Conservation (phyloP, 1,284 basidiomycete genomes). For the Peniophora sp. region DNA sequence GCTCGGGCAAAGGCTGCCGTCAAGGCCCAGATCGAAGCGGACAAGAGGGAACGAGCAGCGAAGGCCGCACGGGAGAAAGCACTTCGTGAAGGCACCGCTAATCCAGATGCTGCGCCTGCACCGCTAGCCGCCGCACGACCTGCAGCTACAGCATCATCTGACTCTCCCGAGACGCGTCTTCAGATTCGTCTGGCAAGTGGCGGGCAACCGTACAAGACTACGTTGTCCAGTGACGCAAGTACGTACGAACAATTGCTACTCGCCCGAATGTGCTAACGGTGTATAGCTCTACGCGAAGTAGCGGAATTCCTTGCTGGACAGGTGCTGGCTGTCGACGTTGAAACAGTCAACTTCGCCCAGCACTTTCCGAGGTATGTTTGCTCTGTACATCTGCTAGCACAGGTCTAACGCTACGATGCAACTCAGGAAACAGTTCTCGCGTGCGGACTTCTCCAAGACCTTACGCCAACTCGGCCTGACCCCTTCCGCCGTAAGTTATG, state of each 20-base stretch:
- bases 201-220: slow-evolving; percentile 74
- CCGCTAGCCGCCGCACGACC: slow-evolving; percentile 28
- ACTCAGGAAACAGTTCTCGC: slow-evolving; percentile 61
- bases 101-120: slow-evolving; percentile 17
- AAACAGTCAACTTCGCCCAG: slow-evolving; percentile 67
- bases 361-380: slow-evolving; percentile 74
- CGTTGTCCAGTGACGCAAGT: slow-evolving; percentile 75
- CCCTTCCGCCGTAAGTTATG: slow-evolving; percentile 57
- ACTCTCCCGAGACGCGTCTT: slow-evolving; percentile 77
- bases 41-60: slow-evolving; percentile 84
- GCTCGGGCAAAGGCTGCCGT: slow-evolving; percentile 76
- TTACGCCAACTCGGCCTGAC: slow-evolving; percentile 68
- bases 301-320: slow-evolving; percentile 83
- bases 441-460: slow-evolving; percentile 57
- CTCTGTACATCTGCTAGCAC: background rate
- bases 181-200: slow-evolving; percentile 80
- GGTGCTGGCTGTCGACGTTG: slow-evolving; percentile 58
- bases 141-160: slow-evolving; percentile 42
- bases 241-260: slow-evolving; percentile 23
- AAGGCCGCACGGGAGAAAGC: slow-evolving; percentile 86
- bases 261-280: slow-evolving; percentile 1
- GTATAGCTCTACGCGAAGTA: slow-evolving; percentile 67
- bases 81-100: slow-evolving; percentile 62
- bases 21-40: slow-evolving; percentile 89
- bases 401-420: slow-evolving; percentile 3